A percentile compares a stretch with the other conserved stretches of the same genome.
Conservation (phyloP, 768 basidiomycete species). For the Tricholoma sp. region DNA sequence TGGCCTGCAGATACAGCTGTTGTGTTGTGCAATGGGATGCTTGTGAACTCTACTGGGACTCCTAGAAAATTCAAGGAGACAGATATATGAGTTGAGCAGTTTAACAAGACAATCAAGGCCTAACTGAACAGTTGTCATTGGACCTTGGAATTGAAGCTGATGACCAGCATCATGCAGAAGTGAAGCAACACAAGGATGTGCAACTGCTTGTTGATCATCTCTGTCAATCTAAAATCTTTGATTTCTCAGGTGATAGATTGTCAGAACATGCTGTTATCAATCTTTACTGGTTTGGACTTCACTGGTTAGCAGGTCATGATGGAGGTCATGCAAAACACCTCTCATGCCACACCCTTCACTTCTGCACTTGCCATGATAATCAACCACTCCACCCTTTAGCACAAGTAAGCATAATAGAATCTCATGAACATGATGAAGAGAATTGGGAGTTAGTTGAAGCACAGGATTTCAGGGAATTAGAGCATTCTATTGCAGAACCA, state of each 20-base stretch:
- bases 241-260: not conserved
- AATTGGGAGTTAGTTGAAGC: not conserved
- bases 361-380: not conserved
- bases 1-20: not conserved
- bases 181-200: not conserved
- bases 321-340: not conserved
- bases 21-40: not conserved
- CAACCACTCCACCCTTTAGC: not conserved
- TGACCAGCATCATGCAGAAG: not conserved
- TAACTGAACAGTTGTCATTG: not conserved
- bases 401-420: not conserved
- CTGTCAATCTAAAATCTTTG: not conserved
- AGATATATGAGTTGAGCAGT: not conserved
- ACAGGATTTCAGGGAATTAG: not conserved
- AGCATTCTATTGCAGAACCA: not conserved
- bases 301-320: not conserved
- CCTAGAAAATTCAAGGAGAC: not conserved
- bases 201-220: not conserved
- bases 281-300: not conserved
- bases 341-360: not conserved
- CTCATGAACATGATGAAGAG: not conserved
- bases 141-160: not conserved
- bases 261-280: not conserved
- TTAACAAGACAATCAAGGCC: not conserved
- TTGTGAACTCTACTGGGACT: not conserved